Evolutionary conservation across 371 early-diverging fungal genomes (phyloP), one percentile per base, ranked within the genome.

Genomic region (Mucor plumbeus): DNA sequence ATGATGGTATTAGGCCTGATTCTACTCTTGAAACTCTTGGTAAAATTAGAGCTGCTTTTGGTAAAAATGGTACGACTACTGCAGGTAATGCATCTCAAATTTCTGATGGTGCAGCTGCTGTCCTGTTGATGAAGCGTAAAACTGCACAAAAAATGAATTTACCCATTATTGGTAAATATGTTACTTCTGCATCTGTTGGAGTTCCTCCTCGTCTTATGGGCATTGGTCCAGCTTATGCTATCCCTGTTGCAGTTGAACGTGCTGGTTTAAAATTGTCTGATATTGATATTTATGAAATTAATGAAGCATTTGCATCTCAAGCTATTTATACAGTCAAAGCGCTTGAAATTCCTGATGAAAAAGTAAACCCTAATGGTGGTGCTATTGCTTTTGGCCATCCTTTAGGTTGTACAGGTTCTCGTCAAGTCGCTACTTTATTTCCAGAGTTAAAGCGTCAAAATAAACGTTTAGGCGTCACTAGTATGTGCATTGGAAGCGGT

Each of bases 301-400:
- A 98, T 86, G 99, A 99, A 84, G 99, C 99, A 21, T 99, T 99
- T 83, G 98, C 99, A 38, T 97, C 97, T 68, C 98, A 99, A 85
- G 93, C 95, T 26, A 88, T 97, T 63, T 96, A 94, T 89, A 91
- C 89, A 66, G 88, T 96, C 43, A 87, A 95, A 79, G 89, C 91
- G 78, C 88, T 97, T 48, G 89, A 90, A 39, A 87, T 99, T 64
- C 88, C 90, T 59, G 63, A 84, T 68, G 89, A 92, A 67, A 98
- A 94, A 88, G 97, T 98, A 67, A 99, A 99, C 87, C 96, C 95
- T 59, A 93, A 96, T 87, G 99, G 99, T 68, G 99, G 99, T 68
- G 97, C 99, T 41, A 98, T 99, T 72, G 77, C 75, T 26, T 70
- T 73, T 57, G 75, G 79, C 65, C 75, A 76, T 57, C 84, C 92